phyloP scores from a whole-genome alignment of 2,329 filamentous ascomycete species.

The Aspergillus awamori region DNA sequence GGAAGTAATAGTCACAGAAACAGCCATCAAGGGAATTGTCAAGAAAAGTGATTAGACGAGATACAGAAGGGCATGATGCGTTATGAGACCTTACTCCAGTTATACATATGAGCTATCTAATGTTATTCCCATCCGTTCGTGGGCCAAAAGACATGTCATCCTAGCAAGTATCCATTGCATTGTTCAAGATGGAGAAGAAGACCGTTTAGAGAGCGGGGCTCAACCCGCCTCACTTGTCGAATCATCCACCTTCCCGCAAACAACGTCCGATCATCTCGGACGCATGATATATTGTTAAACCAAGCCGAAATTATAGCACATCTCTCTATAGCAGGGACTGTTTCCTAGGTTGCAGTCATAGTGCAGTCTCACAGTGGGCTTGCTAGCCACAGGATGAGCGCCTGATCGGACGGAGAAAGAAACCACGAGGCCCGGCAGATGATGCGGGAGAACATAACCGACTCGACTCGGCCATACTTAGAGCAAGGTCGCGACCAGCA shows the following conservation, averaged over 20 bases:
- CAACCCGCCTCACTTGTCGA: constrained; percentile 4
- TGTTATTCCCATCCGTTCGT: too few species aligned
- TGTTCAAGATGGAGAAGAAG: neutral
- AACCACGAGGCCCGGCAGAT: neutral
- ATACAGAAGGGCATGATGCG: too few species aligned
- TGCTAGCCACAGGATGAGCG: neutral
- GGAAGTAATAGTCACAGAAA: too few species aligned
- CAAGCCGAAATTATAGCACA: constrained; percentile 9
- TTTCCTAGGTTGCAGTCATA: neutral
- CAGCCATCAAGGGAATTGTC: too few species aligned
- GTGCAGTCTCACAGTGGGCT: neutral
- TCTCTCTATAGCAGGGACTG: neutral
- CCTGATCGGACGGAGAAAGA: neutral
- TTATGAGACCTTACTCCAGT: too few species aligned
- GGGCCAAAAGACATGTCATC: neutral
- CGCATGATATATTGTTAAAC: constrained; percentile 5
- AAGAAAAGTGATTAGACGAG: too few species aligned
- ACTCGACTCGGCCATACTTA: neutral
- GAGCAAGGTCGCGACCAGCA: neutral
- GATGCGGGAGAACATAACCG: neutral
- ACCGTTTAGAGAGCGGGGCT: neutral
- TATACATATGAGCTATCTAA: too few species aligned
- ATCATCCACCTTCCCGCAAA: constrained; percentile 15
- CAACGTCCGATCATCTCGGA: constrained; percentile 14
- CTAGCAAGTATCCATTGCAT: neutral